Percentiles rank a stretch among this genome's conserved stretches.
These are phyloP conservation scores for Spathaspora passalidarum DNA, from an alignment of 805 yeast genomes.

Conservation along the genomic window DNA sequence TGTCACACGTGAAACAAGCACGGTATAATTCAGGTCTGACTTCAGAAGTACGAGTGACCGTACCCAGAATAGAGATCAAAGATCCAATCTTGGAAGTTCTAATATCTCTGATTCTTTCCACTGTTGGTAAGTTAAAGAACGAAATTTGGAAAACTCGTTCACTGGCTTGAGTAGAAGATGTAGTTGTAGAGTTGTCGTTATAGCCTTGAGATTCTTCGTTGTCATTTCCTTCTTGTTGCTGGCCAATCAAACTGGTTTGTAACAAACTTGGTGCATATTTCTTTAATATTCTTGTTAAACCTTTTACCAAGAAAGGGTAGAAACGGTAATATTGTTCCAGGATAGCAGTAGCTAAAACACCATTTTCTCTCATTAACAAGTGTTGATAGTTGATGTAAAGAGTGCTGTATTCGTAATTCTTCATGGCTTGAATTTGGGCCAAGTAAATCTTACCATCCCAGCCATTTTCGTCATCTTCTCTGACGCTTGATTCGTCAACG, in stretches of 20 bases:
- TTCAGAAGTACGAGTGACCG: slow-evolving; percentile 94
- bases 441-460: slow-evolving; percentile 63
- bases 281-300: slow-evolving; percentile 69
- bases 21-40: slow-evolving; percentile 90
- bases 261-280: slow-evolving; percentile 69
- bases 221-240: slow-evolving; percentile 28
- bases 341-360: slow-evolving; percentile 85
- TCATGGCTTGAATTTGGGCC: slow-evolving; percentile 80
- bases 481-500: slow-evolving; percentile 27
- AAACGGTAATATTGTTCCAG: slow-evolving; percentile 91
- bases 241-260: slow-evolving; percentile 43
- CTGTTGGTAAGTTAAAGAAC: slow-evolving; percentile 78
- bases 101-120: slow-evolving; percentile 83
- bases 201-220: background rate
- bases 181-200: slow-evolving; percentile 26
- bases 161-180: slow-evolving; percentile 45
- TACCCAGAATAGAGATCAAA: slow-evolving; percentile 82
- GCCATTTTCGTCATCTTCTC: slow-evolving; percentile 29
- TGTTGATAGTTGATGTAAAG: slow-evolving; percentile 85
- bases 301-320: slow-evolving; percentile 76
- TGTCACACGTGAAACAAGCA: slow-evolving; percentile 86
- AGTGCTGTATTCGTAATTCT: slow-evolving; percentile 68
- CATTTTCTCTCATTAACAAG: slow-evolving; percentile 69
- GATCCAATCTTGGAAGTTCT: slow-evolving; percentile 87
- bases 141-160: slow-evolving; percentile 88